Percentiles rank a stretch among this genome's conserved stretches.
These are phyloP conservation scores for Talaromyces sp. DNA, from an alignment of 2,329 filamentous ascomycete species.

Conservation along the genomic window DNA sequence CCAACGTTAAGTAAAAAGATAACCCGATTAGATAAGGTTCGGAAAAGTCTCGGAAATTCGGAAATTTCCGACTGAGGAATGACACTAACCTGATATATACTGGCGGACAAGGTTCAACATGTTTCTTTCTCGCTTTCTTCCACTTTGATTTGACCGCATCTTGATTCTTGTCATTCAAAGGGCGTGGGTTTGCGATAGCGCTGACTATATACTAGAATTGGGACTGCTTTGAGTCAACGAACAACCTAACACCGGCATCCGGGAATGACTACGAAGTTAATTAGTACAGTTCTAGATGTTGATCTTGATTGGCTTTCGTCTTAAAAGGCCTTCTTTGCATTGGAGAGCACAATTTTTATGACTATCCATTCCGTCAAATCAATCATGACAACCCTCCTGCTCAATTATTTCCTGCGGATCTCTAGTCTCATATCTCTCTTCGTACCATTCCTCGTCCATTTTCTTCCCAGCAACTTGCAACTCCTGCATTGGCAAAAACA, in stretches of 20 bases:
- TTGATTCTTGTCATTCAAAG: neutral
- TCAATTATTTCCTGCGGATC: constrained; percentile 29
- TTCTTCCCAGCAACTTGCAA: constrained; percentile 48
- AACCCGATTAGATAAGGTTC: neutral
- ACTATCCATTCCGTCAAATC: too few relatives aligned
- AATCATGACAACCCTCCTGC: constrained; percentile 14
- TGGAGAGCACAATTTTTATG: neutral
- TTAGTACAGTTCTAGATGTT: neutral
- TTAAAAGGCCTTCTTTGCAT: neutral
- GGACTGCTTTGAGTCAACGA: neutral
- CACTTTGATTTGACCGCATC: neutral
- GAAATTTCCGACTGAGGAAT: neutral
- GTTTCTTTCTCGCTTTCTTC: neutral
- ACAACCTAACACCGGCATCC: neutral
- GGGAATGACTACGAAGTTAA: neutral
- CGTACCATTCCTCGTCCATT: constrained; percentile 46
- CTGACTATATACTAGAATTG: neutral
- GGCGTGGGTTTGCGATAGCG: neutral
- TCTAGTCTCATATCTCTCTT: constrained; percentile 23
- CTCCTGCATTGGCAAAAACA: constrained; percentile 30
- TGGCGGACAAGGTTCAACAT: neutral
- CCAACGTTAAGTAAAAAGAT: neutral
- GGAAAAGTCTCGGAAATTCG: neutral
- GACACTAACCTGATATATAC: neutral
- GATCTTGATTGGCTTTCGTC: neutral